Evolutionary conservation across 2,329 filamentous ascomycete species (phyloP), one percentile per base, ranked within the genome.

Genomic region (Beauveria caledonica): DNA sequence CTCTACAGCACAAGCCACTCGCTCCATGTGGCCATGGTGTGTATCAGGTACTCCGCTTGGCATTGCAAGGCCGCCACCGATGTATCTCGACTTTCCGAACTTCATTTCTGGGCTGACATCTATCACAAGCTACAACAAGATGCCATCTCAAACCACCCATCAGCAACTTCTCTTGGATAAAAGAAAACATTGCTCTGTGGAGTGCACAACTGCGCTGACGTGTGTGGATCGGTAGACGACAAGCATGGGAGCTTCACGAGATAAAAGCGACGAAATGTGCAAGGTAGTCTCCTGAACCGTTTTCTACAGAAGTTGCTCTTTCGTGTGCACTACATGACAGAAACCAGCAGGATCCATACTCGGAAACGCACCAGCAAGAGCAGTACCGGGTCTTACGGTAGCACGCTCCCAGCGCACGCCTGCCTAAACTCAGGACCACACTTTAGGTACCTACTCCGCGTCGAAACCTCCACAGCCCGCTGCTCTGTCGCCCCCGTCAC

Each of bases 371-470:
- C 15, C 71, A 71, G 44, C 68, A 70, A 11, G 68, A 68, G 63
- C 75, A 76, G 62, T 74, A 70, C 33, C 68, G 66, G 39, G 66
- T 67, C 63, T 70, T 71, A 46, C 66, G 68, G 6, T 77, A 80
- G 69, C 78, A 78, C 53, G 62, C 73, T 76, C n/a, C 75, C 76
- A 42, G 69, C 64, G 63, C 77, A 78, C 27, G 75, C 78, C 62
- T 72, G 72, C 19, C 72, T 73, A 19, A 68, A 70, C 23, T 69
- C 64, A 49, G 72, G 75, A 23, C 75, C 77, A 58, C 77, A 78
- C 19, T 67, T n/a, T n/a, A n/a, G n/a, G n/a, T n/a, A n/a, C n/a
- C n/a, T 69, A 17, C 74, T 76, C 53, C 78, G 72, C 21, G 70
- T 65, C 1, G 75, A 77, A 15, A 74, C 66, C 60, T 69, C 71